A percentile compares a stretch with the other conserved stretches of the same genome.
phyloP scores from a whole-genome alignment of 2,329 filamentous ascomycete genomes.

The Colletotrichum orbiculare region DNA sequence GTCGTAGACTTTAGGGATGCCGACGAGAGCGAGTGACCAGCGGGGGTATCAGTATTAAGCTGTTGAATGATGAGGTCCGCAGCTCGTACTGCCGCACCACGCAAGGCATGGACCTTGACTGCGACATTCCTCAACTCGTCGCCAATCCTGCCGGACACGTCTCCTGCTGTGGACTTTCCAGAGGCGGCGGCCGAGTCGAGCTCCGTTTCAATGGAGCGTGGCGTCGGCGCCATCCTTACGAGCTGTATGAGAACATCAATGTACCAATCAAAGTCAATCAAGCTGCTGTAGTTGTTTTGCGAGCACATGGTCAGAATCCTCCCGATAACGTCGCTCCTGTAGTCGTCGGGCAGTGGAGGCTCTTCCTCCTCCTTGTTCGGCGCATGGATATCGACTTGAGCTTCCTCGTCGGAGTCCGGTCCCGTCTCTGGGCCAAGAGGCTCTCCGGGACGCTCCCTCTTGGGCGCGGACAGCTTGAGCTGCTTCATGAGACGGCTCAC shows the following conservation, averaged over 20 bases:
- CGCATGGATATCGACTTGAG: conserved; percentile 54
- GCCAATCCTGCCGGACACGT: conserved; percentile 79
- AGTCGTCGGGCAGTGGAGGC: conserved; percentile 83
- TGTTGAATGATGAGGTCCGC: conserved; percentile 80
- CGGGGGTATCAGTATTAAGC: conserved; percentile 61
- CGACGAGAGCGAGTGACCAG: conserved; percentile 66
- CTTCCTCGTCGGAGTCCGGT: conserved; percentile 63
- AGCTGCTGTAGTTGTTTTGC: conserved; percentile 84
- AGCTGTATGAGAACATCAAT: conserved; percentile 90
- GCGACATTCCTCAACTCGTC: conserved; percentile 89
- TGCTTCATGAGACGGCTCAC: conserved; percentile 90
- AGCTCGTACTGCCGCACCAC: conserved; percentile 82
- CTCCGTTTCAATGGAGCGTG: conserved; percentile 53
- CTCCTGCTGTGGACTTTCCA: conserved; percentile 47
- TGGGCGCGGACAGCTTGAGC: conserved; percentile 73
- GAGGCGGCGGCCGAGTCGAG: conserved; percentile 44
- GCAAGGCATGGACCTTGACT: conserved; percentile 88
- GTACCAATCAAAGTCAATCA: conserved; percentile 97
- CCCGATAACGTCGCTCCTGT: conserved; percentile 83
- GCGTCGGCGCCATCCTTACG: conserved; percentile 74
- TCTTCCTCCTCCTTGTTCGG: conserved; percentile 52
- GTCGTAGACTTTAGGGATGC: conserved; percentile 80
- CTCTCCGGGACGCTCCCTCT: conserved; percentile 58
- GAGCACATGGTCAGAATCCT: conserved; percentile 91
- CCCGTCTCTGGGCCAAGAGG: conserved; percentile 56